Evolutionary conservation across 805 yeast species (phyloP).

Genomic region (Candida sonorensis): DNA sequence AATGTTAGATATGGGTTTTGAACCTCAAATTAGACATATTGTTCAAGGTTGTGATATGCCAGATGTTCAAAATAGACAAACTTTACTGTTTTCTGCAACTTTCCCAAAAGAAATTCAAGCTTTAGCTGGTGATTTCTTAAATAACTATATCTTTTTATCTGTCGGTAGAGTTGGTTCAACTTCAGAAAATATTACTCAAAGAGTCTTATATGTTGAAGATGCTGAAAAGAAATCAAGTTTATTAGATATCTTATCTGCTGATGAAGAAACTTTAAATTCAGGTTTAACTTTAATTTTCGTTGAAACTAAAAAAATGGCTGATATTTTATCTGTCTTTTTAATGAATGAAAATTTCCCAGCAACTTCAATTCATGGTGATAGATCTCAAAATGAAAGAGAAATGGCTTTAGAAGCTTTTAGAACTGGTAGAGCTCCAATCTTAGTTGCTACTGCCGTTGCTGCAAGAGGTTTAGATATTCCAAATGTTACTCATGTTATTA

Average conservation of each 20-base stretch:
- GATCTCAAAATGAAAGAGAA: conserved; percentile 97
- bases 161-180: conserved; percentile 99
- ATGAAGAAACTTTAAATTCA: conserved; percentile 46
- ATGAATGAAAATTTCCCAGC: conserved; percentile 89
- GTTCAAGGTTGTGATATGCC: conserved; percentile 99
- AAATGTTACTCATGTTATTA: conserved; percentile 95
- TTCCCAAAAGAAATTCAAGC: conserved; percentile 97
- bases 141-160: conserved; percentile 90
- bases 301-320: conserved; percentile 99
- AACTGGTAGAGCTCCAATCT: conserved; percentile 83
- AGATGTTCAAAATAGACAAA: conserved; percentile 81
- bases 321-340: conserved; percentile 86
- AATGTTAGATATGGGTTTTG: conserved; percentile 99
- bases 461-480: conserved; percentile 99
- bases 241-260: conserved; percentile 74
- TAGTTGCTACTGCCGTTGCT: conserved; percentile 99
- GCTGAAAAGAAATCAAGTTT: conserved; percentile 87
- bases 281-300: conserved; percentile 93
- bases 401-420: conserved; percentile 93
- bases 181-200: conserved; percentile 96
- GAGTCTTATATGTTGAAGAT: conserved; percentile 85
- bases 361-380: conserved; percentile 98
- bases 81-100: conserved; percentile 97
- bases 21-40: conserved; percentile 97
- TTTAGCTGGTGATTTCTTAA: conserved; percentile 95